A percentile compares a stretch with the other conserved stretches of the same genome.
phyloP scores from a whole-genome alignment of 805 yeast species.

The Starmerella stigmatis region DNA sequence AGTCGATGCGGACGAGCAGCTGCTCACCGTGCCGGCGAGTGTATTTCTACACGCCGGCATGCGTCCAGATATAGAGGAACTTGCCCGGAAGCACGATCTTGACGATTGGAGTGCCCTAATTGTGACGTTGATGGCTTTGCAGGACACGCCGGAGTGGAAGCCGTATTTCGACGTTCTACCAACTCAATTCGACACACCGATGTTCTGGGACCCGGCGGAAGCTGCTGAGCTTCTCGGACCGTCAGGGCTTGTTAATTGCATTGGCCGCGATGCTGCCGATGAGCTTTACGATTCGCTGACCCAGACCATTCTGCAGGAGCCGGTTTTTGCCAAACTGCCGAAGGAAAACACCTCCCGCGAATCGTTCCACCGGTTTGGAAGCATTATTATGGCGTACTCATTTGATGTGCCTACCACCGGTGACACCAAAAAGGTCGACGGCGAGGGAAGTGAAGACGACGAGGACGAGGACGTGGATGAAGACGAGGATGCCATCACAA shows the following conservation, averaged over 20 bases:
- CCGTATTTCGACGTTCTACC: conserved; percentile 70
- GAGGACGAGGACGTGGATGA: conserved; percentile 33
- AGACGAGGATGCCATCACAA: conserved; percentile 38
- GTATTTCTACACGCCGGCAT: conserved; percentile 51
- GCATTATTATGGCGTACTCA: conserved; percentile 77
- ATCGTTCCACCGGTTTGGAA: conserved; percentile 62
- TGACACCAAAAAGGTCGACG: conserved; percentile 30
- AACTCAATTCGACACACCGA: conserved; percentile 47
- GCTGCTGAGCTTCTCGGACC: conserved; percentile 46
- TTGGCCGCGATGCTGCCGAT: conserved; percentile 61
- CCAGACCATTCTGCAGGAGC: conserved; percentile 33
- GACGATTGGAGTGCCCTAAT: conserved; percentile 73
- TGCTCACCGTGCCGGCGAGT: conserved; percentile 60
- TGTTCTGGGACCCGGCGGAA: conserved; percentile 70
- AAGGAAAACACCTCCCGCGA: conserved; percentile 36
- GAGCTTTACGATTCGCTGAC: conserved; percentile 44
- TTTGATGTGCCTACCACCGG: conserved; percentile 53
- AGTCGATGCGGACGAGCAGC: conserved; percentile 41
- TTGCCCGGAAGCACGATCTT: conserved; percentile 29
- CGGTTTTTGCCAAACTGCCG: conserved; percentile 20
- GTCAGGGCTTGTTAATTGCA: conserved; percentile 54
- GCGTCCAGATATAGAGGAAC: conserved; percentile 21
- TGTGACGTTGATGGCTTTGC: conserved; percentile 54
- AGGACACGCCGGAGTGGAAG: conserved; percentile 49
- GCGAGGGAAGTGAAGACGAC: conserved; percentile 29